Evolutionary conservation across 352 stramenopile species (phyloP).

Genomic region (Blastocystis sp.): DNA sequence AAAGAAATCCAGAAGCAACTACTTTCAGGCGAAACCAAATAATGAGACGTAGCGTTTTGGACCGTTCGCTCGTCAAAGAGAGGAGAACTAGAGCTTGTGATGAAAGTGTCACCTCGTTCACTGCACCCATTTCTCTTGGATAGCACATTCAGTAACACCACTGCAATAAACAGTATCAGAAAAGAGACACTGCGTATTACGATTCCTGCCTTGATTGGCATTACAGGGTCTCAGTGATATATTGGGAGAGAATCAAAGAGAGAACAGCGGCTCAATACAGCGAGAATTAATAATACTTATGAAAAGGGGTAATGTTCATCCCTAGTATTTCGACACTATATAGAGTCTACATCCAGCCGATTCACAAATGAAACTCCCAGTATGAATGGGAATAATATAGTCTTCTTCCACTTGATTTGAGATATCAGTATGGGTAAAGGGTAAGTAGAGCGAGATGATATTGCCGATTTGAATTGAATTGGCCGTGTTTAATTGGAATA

Average conservation of each 20-base stretch:
- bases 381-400: conserved; percentile 11
- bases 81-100: too few species aligned
- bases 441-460: background rate
- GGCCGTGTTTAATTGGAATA: background rate
- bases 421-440: conserved; percentile 51
- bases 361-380: background rate
- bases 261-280: too few species aligned
- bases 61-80: too few species aligned
- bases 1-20: too few species aligned
- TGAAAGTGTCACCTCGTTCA: background rate
- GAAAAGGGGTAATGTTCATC: background rate
- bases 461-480: background rate
- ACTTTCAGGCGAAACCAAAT: too few species aligned
- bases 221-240: background rate
- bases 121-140: background rate
- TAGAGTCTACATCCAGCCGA: background rate
- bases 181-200: background rate
- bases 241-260: too few species aligned
- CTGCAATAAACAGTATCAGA: background rate
- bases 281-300: background rate
- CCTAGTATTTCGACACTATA: background rate
- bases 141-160: background rate
- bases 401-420: conserved; percentile 29
- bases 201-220: background rate
- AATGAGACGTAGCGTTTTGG: too few species aligned